Percentiles rank a stretch among this genome's conserved stretches.
phyloP scores from a whole-genome alignment of 2,329 filamentous ascomycete species.

The Byssochlamys sp. region DNA sequence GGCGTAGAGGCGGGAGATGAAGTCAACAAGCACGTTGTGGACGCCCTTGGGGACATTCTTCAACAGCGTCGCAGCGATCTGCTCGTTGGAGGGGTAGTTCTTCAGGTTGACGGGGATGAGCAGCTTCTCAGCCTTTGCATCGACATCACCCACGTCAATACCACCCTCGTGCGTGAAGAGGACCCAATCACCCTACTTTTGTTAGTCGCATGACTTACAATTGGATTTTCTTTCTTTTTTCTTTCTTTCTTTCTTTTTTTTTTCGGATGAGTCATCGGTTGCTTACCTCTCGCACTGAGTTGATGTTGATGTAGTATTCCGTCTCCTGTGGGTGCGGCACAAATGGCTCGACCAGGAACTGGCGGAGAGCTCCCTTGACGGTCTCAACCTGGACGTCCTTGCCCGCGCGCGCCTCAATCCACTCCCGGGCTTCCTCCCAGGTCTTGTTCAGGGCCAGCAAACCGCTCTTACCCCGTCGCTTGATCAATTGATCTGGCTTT shows the following conservation, averaged over 20 bases:
- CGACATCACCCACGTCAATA: slow-evolving; percentile 98
- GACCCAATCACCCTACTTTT: slow-evolving; percentile 85
- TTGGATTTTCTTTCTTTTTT: background rate
- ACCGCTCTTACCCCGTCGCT: slow-evolving; percentile 97
- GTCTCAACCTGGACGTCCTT: slow-evolving; percentile 91
- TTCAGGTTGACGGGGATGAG: slow-evolving; percentile 90
- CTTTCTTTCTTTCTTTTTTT: background rate
- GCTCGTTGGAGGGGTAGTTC: slow-evolving; percentile 89
- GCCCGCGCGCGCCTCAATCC: slow-evolving; percentile 84
- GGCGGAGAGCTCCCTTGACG: slow-evolving; percentile 74
- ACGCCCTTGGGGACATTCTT: slow-evolving; percentile 90
- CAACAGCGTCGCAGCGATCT: slow-evolving; percentile 74
- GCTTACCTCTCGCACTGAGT: slow-evolving; percentile 98
- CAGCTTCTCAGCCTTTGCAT: slow-evolving; percentile 97
- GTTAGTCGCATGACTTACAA: background rate
- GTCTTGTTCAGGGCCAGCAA: slow-evolving; percentile 93
- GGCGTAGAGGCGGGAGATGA: slow-evolving; percentile 94
- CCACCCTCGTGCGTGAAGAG: slow-evolving; percentile 99
- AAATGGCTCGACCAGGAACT: slow-evolving; percentile 97
- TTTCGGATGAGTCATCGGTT: slow-evolving; percentile 2
- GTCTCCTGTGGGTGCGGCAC: slow-evolving; percentile 90
- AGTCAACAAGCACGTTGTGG: slow-evolving; percentile 97
- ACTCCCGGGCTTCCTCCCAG: slow-evolving; percentile 86
- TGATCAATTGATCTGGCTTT: slow-evolving; percentile 99
- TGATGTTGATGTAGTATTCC: slow-evolving; percentile 99